Base-by-base conservation (phyloP, 129 eudicot genomes). In the Mikania micrantha region DNA sequence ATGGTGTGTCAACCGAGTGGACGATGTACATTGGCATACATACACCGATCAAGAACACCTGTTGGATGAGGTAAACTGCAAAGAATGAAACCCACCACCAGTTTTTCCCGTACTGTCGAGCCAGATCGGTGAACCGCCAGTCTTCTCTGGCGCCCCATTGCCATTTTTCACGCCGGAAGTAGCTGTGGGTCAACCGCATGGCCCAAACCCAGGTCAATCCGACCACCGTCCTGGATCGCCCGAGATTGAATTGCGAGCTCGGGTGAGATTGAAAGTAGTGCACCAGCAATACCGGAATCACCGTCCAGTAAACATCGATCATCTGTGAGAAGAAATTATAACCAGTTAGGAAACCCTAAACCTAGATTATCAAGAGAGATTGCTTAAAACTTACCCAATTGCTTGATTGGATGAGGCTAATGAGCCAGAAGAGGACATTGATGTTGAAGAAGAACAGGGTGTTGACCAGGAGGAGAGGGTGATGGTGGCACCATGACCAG, bases 241-340 rank as follows among this genome's bases (percentile, higher is more conserved):
- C 77, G n/a, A 50, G 28, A 61, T 86, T 61, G 49, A 32, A 89
- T 39, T 78, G 44, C 4, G 85, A 82, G 36, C 66, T 5, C 2
- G 99, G 99, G 65, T 88, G 99, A 17, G 70, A 72, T 19, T 82
- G 67, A 63, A 73, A 93, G 84, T 57, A 93, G 70, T 89, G 91
- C n/a, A 71, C 83, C 27, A 93, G 73, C 75, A 89, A 10, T 16
- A 86, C 85, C 6, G 99, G 99, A 25, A 93, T 89, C 77, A 85
- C 93, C 0, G 95, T 89, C 99, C 99, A 93, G 42, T 93, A 93
- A 61, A 82, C 64, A 79, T 89, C 96, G 20, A 93, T 93, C 96
- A 93, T 82, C 98, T 93, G 76, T 79, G 70, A 65, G n/a, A n/a
- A n/a, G n/a, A n/a, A n/a, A n/a, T n/a, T n/a, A n/a, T n/a, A n/a